Percentiles rank a stretch among this genome's conserved stretches.
These are phyloP conservation scores for Colletotrichum paranaense DNA, from an alignment of 2,329 filamentous ascomycete genomes.

Conservation along the genomic window DNA sequence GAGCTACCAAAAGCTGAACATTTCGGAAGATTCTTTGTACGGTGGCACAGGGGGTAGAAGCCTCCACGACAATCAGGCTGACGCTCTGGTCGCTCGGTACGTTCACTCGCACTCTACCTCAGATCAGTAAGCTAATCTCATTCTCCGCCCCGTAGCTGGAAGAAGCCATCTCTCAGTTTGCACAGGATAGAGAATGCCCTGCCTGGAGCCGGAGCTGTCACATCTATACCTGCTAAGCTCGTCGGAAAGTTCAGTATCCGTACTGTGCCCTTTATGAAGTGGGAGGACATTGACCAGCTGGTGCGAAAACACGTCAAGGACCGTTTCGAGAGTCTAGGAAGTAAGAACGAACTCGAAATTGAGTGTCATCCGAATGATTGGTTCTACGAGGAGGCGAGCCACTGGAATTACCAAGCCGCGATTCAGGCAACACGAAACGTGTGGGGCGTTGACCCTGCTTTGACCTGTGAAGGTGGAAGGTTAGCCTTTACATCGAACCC, in stretches of 20 bases:
- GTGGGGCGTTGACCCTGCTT: constrained; percentile 91
- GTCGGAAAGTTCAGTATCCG: constrained; percentile 98
- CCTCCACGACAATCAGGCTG: constrained; percentile 50
- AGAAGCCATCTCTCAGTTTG: constrained; percentile 91
- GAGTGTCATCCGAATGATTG: constrained; percentile 93
- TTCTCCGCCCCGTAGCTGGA: constrained; percentile 76
- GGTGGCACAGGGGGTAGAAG: constrained; percentile 91
- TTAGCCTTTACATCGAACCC: constrained; percentile 49
- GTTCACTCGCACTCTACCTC: background rate
- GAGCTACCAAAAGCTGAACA: constrained; percentile 90
- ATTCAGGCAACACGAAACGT: constrained; percentile 94
- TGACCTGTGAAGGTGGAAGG: constrained; percentile 95
- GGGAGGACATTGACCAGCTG: constrained; percentile 84
- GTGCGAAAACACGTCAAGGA: constrained; percentile 87
- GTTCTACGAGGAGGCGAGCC: constrained; percentile 97
- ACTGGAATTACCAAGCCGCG: constrained; percentile 98
- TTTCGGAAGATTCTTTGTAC: constrained; percentile 95
- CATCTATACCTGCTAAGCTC: constrained; percentile 97
- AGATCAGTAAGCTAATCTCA: accelerated
- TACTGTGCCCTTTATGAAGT: constrained; percentile 97
- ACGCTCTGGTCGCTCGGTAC: constrained; percentile 20
- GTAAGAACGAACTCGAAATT: constrained; percentile 90
- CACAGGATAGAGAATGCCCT: constrained; percentile 97
- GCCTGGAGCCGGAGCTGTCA: constrained; percentile 93
- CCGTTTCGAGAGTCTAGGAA: constrained; percentile 85